Percentiles rank a stretch among this genome's conserved stretches.
These are phyloP conservation scores for Penicillium sp. DNA, from an alignment of 2,329 filamentous ascomycete species.

Conservation along the genomic window DNA sequence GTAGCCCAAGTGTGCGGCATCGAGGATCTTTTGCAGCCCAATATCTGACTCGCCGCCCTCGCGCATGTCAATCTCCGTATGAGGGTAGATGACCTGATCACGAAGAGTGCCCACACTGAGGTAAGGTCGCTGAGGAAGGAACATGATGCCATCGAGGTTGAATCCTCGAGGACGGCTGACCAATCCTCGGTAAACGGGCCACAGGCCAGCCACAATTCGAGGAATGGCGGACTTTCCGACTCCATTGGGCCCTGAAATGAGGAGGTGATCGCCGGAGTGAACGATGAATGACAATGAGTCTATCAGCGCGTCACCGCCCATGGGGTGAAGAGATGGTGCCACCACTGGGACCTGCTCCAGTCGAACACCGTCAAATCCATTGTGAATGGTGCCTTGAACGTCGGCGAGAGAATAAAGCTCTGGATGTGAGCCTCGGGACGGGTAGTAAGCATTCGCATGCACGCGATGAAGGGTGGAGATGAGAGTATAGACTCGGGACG, in stretches of 20 bases:
- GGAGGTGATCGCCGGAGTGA: slow-evolving; percentile 80
- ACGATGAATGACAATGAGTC: slow-evolving; percentile 86
- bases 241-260: slow-evolving; percentile 92
- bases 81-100: slow-evolving; percentile 96
- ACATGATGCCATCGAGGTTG: slow-evolving; percentile 93
- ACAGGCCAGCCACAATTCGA: slow-evolving; percentile 81
- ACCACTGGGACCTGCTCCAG: slow-evolving; percentile 91
- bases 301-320: slow-evolving; percentile 84
- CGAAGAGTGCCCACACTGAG: slow-evolving; percentile 85
- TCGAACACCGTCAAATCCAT: slow-evolving; percentile 88
- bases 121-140: slow-evolving; percentile 89
- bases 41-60: slow-evolving; percentile 70
- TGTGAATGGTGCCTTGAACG: slow-evolving; percentile 87
- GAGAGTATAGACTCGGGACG: slow-evolving; percentile 88
- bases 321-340: slow-evolving; percentile 79
- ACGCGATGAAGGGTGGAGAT: slow-evolving; percentile 92
- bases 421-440: slow-evolving; percentile 57
- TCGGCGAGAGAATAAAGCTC: slow-evolving; percentile 88
- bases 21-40: slow-evolving; percentile 70
- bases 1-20: slow-evolving; percentile 81
- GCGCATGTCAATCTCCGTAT: slow-evolving; percentile 90
- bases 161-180: slow-evolving; percentile 76
- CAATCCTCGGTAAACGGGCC: slow-evolving; percentile 91
- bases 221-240: slow-evolving; percentile 87
- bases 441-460: slow-evolving; percentile 81